phyloP scores from a whole-genome alignment of 139 green algal genomes.

The Chlorella sp. region DNA sequence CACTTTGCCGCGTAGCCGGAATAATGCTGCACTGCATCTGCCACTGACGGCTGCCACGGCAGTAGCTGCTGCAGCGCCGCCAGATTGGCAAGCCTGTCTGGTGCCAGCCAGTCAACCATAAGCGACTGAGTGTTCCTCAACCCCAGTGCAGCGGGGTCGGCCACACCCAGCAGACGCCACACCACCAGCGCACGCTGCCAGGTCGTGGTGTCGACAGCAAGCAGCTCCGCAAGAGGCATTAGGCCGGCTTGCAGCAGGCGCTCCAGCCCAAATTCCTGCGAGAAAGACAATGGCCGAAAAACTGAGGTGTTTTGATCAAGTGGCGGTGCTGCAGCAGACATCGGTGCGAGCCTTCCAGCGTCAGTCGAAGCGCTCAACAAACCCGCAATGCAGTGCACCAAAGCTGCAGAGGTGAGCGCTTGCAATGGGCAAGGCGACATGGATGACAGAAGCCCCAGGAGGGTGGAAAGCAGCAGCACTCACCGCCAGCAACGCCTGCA shows the following conservation, averaged over 20 bases:
- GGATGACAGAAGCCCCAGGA: too few species aligned
- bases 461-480: neutral
- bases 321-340: neutral
- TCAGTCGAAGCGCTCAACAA: neutral
- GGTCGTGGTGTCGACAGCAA: neutral
- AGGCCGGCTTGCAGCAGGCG: neutral
- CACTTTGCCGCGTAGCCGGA: neutral
- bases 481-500: neutral
- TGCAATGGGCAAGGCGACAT: too few species aligned
- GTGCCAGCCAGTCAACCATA: neutral
- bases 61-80: constrained; percentile 6
- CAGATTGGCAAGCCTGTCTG: neutral
- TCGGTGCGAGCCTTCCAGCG: neutral
- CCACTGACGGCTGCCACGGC: neutral
- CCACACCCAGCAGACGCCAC: neutral
- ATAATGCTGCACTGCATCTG: neutral
- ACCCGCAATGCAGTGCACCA: too few species aligned
- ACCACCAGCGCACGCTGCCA: neutral
- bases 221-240: neutral
- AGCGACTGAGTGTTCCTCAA: neutral
- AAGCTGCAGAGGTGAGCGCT: too few species aligned
- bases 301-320: too few species aligned
- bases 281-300: neutral
- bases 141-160: neutral
- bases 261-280: constrained; percentile 10